Base-by-base conservation (phyloP, 2,329 filamentous ascomycete species). In the Cryphonectria nitschkei region DNA sequence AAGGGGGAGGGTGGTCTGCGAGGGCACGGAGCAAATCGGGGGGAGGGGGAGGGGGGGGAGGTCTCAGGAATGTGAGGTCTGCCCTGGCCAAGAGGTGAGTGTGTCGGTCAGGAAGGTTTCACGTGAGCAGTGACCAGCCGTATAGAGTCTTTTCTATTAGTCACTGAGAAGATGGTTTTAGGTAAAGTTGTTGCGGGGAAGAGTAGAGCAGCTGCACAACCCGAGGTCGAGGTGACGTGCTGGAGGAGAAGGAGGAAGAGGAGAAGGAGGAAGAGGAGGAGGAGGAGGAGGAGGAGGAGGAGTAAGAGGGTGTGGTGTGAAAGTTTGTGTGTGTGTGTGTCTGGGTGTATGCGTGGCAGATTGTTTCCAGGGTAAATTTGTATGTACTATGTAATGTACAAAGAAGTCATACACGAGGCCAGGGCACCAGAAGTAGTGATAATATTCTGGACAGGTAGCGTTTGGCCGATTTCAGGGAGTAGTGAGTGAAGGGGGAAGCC, bases 151-250 rank as follows among this genome's bases (percentile, higher is more conserved):
- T 73, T 76, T 76, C 72, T 76, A 76, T 77, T 77, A 76, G 76
- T 76, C 75, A 77, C 74, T 41, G 64, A 66, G 68, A 41, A 73
- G 71, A 70, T 71, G 67, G 58, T 74, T 72, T 77, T 77, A 77
- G 75, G 75, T 77, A 77, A 77, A 69, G 70, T 69, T 67, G 52
- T 26, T 19, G 29, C 32, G 46, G 61, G 61, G 66, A 60, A 54
- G 62, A 63, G 63, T 9, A n/a, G 65, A 32, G 62, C 34, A 63
- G 39, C 37, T 69, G 39, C 54, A 22, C 32, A 37, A 46, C 32
- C 65, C 26, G 26, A 56, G 19, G 46, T 32, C 34, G 68, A 67
- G 68, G 64, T 66, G n/a, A 52, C 22, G 67, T 39, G 37, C 70
- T 64, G 65, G 61, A 70, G 58, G 19, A 70, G 63, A 63, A 54